Evolutionary conservation across 2,329 filamentous ascomycete genomes (phyloP).

Genomic region (Periconia macrospinosa): DNA sequence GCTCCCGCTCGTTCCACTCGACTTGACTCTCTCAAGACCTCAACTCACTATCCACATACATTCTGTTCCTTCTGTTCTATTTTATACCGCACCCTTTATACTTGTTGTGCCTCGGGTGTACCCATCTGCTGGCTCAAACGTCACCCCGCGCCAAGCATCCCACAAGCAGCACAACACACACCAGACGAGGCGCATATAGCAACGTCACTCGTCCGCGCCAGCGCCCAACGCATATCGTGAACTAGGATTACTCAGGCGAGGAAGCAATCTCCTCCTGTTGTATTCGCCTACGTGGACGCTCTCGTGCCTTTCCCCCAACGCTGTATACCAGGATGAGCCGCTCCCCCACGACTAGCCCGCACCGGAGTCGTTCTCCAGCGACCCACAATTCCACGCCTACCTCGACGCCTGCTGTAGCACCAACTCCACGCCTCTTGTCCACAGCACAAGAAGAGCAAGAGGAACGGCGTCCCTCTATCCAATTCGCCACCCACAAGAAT

Average conservation of each 20-base stretch:
- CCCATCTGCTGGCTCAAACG: neutral
- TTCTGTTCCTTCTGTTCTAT: no score
- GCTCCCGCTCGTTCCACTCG: no score
- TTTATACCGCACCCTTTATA: no score
- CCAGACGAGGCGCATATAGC: conserved; percentile 21
- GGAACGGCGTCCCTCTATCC: conserved; percentile 41
- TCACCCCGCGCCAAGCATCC: neutral
- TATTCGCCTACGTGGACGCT: conserved; percentile 22
- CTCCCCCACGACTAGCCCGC: conserved; percentile 34
- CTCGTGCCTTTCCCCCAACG: conserved; percentile 17
- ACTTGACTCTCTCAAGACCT: no score
- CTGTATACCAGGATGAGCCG: conserved; percentile 34
- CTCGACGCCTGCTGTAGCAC: conserved; percentile 20
- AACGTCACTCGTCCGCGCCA: conserved; percentile 27
- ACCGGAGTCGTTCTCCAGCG: conserved; percentile 31
- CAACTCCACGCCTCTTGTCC: conserved; percentile 31
- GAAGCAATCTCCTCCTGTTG: conserved; percentile 7
- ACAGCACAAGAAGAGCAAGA: conserved; percentile 20
- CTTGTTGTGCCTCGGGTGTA: no score
- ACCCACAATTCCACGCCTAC: conserved; percentile 14
- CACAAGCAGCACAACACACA: neutral
- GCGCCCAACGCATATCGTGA: conserved; percentile 27
- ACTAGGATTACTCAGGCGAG: conserved; percentile 21
- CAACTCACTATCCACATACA: no score
- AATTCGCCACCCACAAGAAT: conserved; percentile 40